phyloP scores from a whole-genome alignment of 108 stramenopile genomes.

The Cyclotella sp. region DNA sequence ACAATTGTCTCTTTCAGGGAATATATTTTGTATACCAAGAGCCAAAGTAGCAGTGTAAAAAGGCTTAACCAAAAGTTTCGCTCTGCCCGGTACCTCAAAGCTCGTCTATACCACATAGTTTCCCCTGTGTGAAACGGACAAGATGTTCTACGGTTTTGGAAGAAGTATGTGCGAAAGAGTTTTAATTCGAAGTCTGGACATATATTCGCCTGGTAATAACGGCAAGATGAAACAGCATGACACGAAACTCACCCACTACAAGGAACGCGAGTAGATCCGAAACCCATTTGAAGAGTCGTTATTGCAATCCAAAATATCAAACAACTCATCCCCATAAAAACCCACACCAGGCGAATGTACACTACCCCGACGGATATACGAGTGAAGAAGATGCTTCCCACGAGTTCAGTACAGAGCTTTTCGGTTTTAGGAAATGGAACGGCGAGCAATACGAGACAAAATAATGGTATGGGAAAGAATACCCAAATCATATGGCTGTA shows the following conservation, averaged over 20 bases:
- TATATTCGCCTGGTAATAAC: no score
- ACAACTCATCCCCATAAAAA: conserved; percentile 36
- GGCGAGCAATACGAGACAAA: conserved; percentile 41
- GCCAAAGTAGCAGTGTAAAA: conserved; percentile 50
- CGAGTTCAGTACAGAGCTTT: conserved; percentile 32
- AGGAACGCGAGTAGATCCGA: conserved; percentile 40
- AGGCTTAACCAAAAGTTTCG: conserved; percentile 55
- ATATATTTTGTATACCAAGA: conserved; percentile 50
- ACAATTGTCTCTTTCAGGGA: conserved; percentile 44
- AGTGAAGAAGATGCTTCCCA: conserved; percentile 51
- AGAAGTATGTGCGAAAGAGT: not conserved
- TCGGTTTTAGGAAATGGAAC: conserved; percentile 33
- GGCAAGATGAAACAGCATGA: not conserved
- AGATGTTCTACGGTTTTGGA: conserved; percentile 18
- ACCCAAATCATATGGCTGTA: conserved; percentile 42
- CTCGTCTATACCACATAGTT: conserved; percentile 53
- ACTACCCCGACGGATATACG: conserved; percentile 31
- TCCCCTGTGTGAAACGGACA: conserved; percentile 50
- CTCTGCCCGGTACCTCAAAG: conserved; percentile 48
- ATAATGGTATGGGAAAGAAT: conserved; percentile 49
- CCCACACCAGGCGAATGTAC: conserved; percentile 47
- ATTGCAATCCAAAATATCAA: conserved; percentile 31
- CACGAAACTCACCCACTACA: conserved; percentile 43
- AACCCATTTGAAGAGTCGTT: conserved; percentile 29
- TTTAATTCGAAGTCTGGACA: not conserved